phyloP scores from a whole-genome alignment of 352 stramenopile genomes.

The Sclerospora graminicola region DNA sequence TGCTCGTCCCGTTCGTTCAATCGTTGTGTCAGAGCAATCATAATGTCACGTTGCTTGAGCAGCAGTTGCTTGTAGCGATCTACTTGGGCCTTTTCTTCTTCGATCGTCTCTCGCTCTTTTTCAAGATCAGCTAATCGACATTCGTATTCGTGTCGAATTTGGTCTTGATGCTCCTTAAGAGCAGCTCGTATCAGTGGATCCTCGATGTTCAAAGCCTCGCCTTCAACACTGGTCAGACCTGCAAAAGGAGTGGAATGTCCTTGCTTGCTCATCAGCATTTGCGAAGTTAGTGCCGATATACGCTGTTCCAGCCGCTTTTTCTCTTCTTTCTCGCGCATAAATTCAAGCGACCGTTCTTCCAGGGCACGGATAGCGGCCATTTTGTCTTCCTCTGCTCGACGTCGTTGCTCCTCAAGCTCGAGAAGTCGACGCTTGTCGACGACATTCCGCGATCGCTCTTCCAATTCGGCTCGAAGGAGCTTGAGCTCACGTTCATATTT shows the following conservation, averaged over 20 bases:
- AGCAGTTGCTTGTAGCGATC: slow-evolving; percentile 94
- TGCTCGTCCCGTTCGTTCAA: slow-evolving; percentile 93
- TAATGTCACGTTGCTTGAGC: slow-evolving; percentile 95
- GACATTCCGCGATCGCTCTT: too few species aligned
- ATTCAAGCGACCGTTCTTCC: too few species aligned
- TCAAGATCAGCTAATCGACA: slow-evolving; percentile 87
- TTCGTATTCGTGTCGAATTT: slow-evolving; percentile 88
- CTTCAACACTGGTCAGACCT: slow-evolving; percentile 12
- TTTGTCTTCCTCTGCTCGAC: too few species aligned
- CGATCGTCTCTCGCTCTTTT: slow-evolving; percentile 89
- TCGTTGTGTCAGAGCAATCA: slow-evolving; percentile 92
- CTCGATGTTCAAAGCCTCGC: slow-evolving; percentile 39
- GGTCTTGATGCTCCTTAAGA: slow-evolving; percentile 86
- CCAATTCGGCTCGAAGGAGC: too few species aligned
- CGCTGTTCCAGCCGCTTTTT: slow-evolving; percentile 91
- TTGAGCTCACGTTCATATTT: too few species aligned
- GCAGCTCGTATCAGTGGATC: slow-evolving; percentile 71
- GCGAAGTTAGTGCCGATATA: slow-evolving; percentile 86
- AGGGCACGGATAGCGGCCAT: too few species aligned
- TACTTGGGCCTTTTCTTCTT: slow-evolving; percentile 92
- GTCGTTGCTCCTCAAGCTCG: too few species aligned
- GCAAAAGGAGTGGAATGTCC: slow-evolving; percentile 15
- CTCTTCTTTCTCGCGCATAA: slow-evolving; percentile 95
- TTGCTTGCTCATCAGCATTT: slow-evolving; percentile 87
- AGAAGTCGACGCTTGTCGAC: too few species aligned